Evolutionary conservation across 345 rosid species (phyloP), one percentile per base, ranked within the genome.

Genomic region (Erysimum cheiranthoides): DNA sequence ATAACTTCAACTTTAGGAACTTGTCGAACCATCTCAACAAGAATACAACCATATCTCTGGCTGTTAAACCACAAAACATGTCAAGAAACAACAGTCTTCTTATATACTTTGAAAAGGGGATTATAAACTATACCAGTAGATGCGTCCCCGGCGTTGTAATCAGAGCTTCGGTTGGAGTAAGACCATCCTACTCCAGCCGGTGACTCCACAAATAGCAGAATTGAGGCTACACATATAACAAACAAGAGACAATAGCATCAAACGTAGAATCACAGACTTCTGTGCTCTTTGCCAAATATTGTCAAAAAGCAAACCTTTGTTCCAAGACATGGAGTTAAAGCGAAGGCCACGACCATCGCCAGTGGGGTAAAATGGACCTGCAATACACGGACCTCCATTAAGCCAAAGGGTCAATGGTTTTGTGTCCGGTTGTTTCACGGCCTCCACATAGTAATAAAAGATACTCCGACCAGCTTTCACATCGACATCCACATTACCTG

Each of bases 141-240:
- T 53, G 78, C 84, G 73, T 93, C 97, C 65, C 97, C 96, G 5
- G 82, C 68, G 63, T 46, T 85, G 67, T 87, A 93, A 83, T 91
- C 97, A 0, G 93, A 83, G 77, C 81, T 77, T 35, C 83, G 81
- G 75, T 89, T 89, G 9, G 98, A 91, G 85, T 93, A 93, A 54
- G 98, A 93, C 96, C 97, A 91, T 60, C 96, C 97, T 45, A 91
- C 98, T 77, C 97, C 97, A 40, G 88, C 96, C 28, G 96, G 98
- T 71, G 97, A 93, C 80, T 93, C 97, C 56, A 91, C 88, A 84
- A 91, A 93, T 8, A 89, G 91, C 66, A 93, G 80, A 81, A 91
- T 89, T 13, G 98, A 93, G 38, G 85, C 98, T 89, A 77, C 72
- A 77, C 34, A 62, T 39, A 36, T 13, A 17, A 34, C 16, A 45